Base-by-base conservation (phyloP, 306 rosid genomes). In the Prunus padus region DNA sequence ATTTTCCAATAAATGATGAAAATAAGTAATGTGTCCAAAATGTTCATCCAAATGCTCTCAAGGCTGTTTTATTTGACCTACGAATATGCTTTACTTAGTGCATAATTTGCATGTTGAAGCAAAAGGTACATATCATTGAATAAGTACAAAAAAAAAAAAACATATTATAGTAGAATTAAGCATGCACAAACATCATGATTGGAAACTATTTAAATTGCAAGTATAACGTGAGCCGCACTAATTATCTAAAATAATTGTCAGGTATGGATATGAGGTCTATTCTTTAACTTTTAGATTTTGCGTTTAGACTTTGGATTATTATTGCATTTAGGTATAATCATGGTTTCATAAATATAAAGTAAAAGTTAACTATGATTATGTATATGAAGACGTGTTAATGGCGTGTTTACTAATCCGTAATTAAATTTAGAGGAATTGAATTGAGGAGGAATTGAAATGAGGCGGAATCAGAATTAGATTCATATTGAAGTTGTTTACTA, bases 161-260 rank as follows among this genome's bases (percentile, higher is more conserved):
- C 6, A 22, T 11, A 22, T 9, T 22, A 4, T 56, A 57, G 63
- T 22, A 57, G 30, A 26, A 57, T 57, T 57, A 23, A 57, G 31
- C 18, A 23, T 0, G 33, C 12, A 57, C 30, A 37, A 37, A 57
- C 23, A 23, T 57, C 18, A n/a, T 70, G 28, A 72, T 57, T 42
- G 40, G 57, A 11, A 57, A 66, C 4, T 6, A 37, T 44, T 18
- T 6, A 7, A 1, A 44, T 33, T 76, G 46, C 28, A 40, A 60
- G 33, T 26, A 22, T 18, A 67, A 76, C 68, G 61, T 76, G 80
- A 67, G 18, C 60, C 20, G 13, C 69, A 67, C 44, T 67, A 56
- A 42, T 62, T 37, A 72, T 40, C 65, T 55, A 9, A 55, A 40
- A 20, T 69, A 30, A 11, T 54, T 19, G 54, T 51, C 45, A 30